Percentiles rank a stretch among this genome's conserved stretches.
Conservation (phyloP, 2,329 filamentous ascomycete genomes). For the Diaporthe sp. region DNA sequence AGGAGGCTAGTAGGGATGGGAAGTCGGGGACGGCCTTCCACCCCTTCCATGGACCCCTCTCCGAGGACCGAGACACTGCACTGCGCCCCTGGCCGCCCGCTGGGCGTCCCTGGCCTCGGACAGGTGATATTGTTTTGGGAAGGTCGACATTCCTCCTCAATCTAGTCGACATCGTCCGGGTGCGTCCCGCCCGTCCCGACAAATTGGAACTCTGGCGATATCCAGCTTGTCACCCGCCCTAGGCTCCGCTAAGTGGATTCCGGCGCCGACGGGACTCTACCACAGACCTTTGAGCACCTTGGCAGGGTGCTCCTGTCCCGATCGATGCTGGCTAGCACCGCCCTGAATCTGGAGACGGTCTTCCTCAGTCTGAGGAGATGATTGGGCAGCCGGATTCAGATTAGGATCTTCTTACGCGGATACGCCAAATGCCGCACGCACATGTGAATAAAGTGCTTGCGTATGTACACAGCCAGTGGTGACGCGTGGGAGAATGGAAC, state of each 20-base stretch:
- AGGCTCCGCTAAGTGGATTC: background rate
- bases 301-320: slow-evolving; percentile 9
- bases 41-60: background rate
- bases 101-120: slow-evolving; percentile 20
- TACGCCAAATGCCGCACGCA: background rate
- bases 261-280: background rate
- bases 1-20: slow-evolving; percentile 2
- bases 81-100: background rate
- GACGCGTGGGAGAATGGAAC: background rate
- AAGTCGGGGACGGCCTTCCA: background rate
- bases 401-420: background rate
- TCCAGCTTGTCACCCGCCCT: background rate
- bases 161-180: background rate
- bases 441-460: slow-evolving; percentile 5
- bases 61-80: background rate
- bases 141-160: slow-evolving; percentile 3
- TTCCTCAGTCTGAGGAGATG: background rate
- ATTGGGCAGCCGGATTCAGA: background rate
- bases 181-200: slow-evolving; percentile 25
- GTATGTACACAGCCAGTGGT: background rate
- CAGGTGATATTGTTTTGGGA: slow-evolving; percentile 4
- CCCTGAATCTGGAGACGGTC: background rate
- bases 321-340: background rate
- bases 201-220: slow-evolving; percentile 22
- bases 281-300: background rate